A percentile compares a stretch with the other conserved stretches of the same genome.
Conservation (phyloP, 2,329 filamentous ascomycete species). For the Cladosporium sp. region DNA sequence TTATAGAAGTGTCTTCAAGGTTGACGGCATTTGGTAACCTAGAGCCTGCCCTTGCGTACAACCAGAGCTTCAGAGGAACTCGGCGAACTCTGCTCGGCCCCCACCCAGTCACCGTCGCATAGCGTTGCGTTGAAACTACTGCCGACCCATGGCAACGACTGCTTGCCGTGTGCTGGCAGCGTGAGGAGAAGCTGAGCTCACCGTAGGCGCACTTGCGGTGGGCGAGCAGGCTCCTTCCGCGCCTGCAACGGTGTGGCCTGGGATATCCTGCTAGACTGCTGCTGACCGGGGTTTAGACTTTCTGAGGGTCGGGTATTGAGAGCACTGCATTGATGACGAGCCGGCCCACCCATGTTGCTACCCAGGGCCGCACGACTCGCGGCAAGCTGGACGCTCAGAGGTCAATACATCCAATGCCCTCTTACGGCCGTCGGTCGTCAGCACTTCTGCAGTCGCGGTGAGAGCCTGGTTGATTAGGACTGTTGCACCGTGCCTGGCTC, state of each 20-base stretch:
- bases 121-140: neutral
- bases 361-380: constrained; percentile 10
- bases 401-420: neutral
- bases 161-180: neutral
- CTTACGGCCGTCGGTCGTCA: neutral
- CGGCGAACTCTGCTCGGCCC: constrained; percentile 1
- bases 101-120: neutral
- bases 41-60: constrained; percentile 12
- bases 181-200: constrained; percentile 6
- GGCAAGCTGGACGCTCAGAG: neutral
- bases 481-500: neutral
- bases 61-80: neutral
- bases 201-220: neutral
- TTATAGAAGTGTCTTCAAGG: constrained; percentile 10
- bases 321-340: constrained; percentile 6
- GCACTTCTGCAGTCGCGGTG: neutral
- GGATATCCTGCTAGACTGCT: constrained; percentile 6
- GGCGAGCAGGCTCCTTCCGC: neutral
- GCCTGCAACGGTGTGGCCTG: constrained; percentile 11
- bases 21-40: constrained; percentile 15
- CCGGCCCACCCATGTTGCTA: neutral
- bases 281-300: constrained; percentile 13
- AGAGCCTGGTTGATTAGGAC: neutral
- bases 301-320: neutral
- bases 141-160: neutral